A percentile compares a stretch with the other conserved stretches of the same genome.
phyloP scores from a whole-genome alignment of 2,329 filamentous ascomycete genomes.

The Penicillium sp. region DNA sequence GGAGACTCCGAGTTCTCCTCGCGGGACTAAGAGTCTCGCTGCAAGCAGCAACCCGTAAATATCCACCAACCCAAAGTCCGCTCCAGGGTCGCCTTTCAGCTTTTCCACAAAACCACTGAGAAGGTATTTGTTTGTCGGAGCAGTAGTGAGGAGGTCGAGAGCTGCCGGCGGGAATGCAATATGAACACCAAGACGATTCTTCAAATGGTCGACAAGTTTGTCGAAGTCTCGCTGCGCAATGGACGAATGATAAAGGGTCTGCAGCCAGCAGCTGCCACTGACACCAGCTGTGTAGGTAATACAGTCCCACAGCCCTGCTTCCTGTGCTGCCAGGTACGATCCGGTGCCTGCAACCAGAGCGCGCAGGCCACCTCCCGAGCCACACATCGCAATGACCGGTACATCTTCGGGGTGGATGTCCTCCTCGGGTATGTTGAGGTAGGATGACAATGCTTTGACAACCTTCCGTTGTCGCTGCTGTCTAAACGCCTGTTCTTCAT shows the following conservation, averaged over 20 bases:
- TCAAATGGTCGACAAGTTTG: conserved; percentile 78
- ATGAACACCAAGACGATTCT: conserved; percentile 78
- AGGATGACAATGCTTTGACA: conserved; percentile 72
- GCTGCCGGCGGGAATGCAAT: conserved; percentile 90
- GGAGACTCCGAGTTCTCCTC: conserved; percentile 75
- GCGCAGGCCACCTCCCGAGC: conserved; percentile 85
- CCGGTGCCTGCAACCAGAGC: conserved; percentile 89
- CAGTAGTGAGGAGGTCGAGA: conserved; percentile 75
- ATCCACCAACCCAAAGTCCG: conserved; percentile 88
- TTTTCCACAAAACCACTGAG: conserved; percentile 89
- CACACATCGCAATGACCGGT: conserved; percentile 88
- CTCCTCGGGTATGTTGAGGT: conserved; percentile 72
- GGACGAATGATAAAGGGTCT: conserved; percentile 81
- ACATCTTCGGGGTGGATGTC: conserved; percentile 92
- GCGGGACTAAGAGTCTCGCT: conserved; percentile 80
- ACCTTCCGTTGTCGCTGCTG: conserved; percentile 67
- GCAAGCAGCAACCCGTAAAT: conserved; percentile 85
- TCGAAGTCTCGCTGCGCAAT: conserved; percentile 67
- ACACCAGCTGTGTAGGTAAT: conserved; percentile 94
- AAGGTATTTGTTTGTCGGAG: conserved; percentile 90
- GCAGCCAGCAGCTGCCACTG: conserved; percentile 94
- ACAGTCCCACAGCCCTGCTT: conserved; percentile 90
- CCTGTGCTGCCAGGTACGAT: conserved; percentile 77
- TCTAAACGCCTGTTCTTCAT: conserved; percentile 77
- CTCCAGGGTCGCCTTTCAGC: conserved; percentile 74